phyloP scores from a whole-genome alignment of 2,329 filamentous ascomycete genomes.

The Bipolaris oryzae region DNA sequence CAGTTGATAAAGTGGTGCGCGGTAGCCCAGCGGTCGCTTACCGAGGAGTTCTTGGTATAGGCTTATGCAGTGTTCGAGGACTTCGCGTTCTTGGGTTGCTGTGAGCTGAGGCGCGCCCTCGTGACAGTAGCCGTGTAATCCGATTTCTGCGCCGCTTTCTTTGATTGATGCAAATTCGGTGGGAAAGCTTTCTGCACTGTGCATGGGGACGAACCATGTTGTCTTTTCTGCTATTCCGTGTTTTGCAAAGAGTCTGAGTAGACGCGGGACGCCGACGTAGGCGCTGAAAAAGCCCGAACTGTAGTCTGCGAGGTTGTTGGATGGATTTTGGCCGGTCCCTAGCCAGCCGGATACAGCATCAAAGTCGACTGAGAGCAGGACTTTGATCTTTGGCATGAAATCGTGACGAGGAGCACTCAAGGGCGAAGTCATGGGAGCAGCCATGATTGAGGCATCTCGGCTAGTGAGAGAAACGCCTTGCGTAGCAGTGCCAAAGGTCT shows the following conservation, averaged over 20 bases:
- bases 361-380: conserved; percentile 57
- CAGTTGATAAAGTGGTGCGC: conserved; percentile 60
- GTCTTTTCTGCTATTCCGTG: conserved; percentile 58
- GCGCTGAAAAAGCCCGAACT: conserved; percentile 62
- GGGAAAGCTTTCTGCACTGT: conserved; percentile 64
- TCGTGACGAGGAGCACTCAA: background rate
- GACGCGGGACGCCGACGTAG: conserved; percentile 61
- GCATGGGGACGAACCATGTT: conserved; percentile 67
- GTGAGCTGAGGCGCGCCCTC: conserved; percentile 57
- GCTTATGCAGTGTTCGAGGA: conserved; percentile 56
- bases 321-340: conserved; percentile 60
- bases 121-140: conserved; percentile 58
- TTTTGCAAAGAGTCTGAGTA: conserved; percentile 61
- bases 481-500: conserved; percentile 19
- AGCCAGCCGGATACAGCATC: conserved; percentile 67
- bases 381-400: conserved; percentile 45
- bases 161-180: conserved; percentile 57
- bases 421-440: background rate
- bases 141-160: conserved; percentile 61
- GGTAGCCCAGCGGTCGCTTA: conserved; percentile 56
- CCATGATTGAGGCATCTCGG: background rate
- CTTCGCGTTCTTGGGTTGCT: conserved; percentile 56
- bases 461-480: conserved; percentile 15
- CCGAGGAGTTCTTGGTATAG: conserved; percentile 54
- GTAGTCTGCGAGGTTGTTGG: conserved; percentile 63